These are phyloP conservation scores for Lachnellula occidentalis DNA, from an alignment of 2,329 filamentous ascomycete genomes.

Conservation along the genomic window DNA sequence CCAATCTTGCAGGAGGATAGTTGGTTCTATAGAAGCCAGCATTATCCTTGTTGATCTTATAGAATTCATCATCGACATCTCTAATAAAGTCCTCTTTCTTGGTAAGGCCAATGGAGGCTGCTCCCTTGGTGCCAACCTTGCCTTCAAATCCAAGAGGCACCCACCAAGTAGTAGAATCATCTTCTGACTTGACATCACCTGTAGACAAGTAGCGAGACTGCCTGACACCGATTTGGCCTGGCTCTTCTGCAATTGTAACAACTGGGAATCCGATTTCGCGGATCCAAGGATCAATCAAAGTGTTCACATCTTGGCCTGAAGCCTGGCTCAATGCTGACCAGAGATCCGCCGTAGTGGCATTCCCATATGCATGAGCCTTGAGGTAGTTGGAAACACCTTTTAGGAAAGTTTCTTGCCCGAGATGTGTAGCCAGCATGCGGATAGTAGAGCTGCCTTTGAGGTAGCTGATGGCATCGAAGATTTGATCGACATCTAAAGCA, in stretches of 20 bases:
- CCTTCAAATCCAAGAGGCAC: slow-evolving; percentile 82
- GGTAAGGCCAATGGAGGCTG: slow-evolving; percentile 63
- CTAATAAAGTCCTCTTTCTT: slow-evolving; percentile 71
- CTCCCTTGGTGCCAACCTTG: slow-evolving; percentile 57
- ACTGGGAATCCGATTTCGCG: slow-evolving; percentile 92
- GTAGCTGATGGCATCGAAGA: slow-evolving; percentile 96
- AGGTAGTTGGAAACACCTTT: slow-evolving; percentile 87
- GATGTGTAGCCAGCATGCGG: slow-evolving; percentile 88
- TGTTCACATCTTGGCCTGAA: slow-evolving; percentile 78
- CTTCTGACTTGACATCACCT: slow-evolving; percentile 84
- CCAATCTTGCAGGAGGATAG: slow-evolving; percentile 78
- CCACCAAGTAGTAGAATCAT: slow-evolving; percentile 94
- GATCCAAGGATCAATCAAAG: slow-evolving; percentile 93
- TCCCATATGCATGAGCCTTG: slow-evolving; percentile 78
- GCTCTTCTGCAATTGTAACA: slow-evolving; percentile 77
- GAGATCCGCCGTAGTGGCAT: slow-evolving; percentile 86
- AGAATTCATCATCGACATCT: slow-evolving; percentile 73
- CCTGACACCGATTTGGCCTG: slow-evolving; percentile 72
- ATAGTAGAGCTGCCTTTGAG: slow-evolving; percentile 95
- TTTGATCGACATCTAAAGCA: slow-evolving; percentile 93
- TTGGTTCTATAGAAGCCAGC: slow-evolving; percentile 91
- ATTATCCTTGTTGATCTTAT: slow-evolving; percentile 88
- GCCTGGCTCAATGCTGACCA: slow-evolving; percentile 85
- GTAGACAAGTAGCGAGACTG: slow-evolving; percentile 89
- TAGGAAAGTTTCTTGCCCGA: slow-evolving; percentile 83